phyloP scores from a whole-genome alignment of 2,329 filamentous ascomycete species.

The Diaporthe longicolla region DNA sequence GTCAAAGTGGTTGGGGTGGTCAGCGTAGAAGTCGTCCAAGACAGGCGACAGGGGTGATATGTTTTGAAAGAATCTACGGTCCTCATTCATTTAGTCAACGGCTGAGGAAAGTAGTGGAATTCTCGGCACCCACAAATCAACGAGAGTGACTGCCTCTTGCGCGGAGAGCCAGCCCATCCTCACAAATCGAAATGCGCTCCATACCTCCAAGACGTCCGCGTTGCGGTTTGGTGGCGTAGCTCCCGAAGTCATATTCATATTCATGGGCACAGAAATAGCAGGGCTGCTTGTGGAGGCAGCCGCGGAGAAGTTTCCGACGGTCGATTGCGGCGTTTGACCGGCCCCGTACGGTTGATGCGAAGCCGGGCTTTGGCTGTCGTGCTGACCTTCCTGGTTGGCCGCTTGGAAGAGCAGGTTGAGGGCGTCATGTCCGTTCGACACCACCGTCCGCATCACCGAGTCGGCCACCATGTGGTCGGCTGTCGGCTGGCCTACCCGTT shows the following conservation, averaged over 20 bases:
- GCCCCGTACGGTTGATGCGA: not conserved
- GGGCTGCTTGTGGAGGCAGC: not conserved
- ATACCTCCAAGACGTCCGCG: not conserved
- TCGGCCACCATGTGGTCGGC: not conserved
- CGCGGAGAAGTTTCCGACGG: not conserved
- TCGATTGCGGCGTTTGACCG: not conserved
- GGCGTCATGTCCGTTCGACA: not conserved
- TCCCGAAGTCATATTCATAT: not conserved
- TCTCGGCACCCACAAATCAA: not conserved
- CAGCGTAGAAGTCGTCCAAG: conserved; percentile 4
- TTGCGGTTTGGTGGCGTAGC: not conserved
- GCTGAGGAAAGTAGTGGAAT: not conserved
- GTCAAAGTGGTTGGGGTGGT: conserved; percentile 8
- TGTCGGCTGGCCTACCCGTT: not conserved
- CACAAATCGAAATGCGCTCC: conserved; percentile 6
- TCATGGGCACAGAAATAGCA: not conserved
- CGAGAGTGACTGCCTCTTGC: not conserved
- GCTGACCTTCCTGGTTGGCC: not conserved
- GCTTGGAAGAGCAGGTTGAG: not conserved
- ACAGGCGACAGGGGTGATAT: not conserved
- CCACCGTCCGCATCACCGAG: conserved; percentile 13
- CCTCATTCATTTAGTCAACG: not conserved
- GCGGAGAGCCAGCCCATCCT: conserved; percentile 6
- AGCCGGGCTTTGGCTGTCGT: not conserved
- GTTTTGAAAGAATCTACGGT: not conserved